Evolutionary conservation across 352 stramenopile species (phyloP).

Genomic region (Plasmopara muralis): DNA sequence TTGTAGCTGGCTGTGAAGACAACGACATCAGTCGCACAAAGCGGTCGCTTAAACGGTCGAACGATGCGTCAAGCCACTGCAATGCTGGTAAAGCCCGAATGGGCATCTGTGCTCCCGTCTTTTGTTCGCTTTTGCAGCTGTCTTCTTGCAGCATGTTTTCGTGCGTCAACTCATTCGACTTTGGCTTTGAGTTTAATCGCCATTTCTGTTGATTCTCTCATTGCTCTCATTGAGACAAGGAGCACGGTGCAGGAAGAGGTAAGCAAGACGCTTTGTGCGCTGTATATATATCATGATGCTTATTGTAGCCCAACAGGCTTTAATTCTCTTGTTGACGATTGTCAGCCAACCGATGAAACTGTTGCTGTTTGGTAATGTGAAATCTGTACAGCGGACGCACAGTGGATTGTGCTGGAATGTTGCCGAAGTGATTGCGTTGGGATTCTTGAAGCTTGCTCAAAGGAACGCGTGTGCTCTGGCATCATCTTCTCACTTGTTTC

Average conservation of each 20-base stretch:
- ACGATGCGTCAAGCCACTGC: slow-evolving; percentile 27
- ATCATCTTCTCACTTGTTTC: slow-evolving; percentile 64
- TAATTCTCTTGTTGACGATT: slow-evolving; percentile 62
- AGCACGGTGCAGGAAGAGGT: slow-evolving; percentile 60
- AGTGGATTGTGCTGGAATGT: slow-evolving; percentile 57
- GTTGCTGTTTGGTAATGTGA: slow-evolving; percentile 34
- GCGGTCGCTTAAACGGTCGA: slow-evolving; percentile 24
- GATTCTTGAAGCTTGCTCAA: slow-evolving; percentile 38
- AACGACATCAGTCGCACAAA: slow-evolving; percentile 34
- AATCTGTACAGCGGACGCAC: slow-evolving; percentile 26
- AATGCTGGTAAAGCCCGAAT: slow-evolving; percentile 38
- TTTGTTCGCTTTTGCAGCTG: slow-evolving; percentile 55
- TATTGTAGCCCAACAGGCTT: slow-evolving; percentile 25
- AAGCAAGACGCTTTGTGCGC: slow-evolving; percentile 4
- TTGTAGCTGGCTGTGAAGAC: slow-evolving; percentile 37
- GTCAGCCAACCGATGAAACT: slow-evolving; percentile 60
- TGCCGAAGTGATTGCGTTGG: slow-evolving; percentile 40
- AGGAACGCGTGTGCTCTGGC: slow-evolving; percentile 33
- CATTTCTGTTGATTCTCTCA: slow-evolving; percentile 32
- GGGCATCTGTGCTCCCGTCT: slow-evolving; percentile 32
- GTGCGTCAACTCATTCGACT: slow-evolving; percentile 20
- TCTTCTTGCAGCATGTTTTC: slow-evolving; percentile 43
- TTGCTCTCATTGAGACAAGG: slow-evolving; percentile 29
- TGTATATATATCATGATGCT: not conserved
- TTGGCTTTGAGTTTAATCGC: slow-evolving; percentile 37